Base-by-base conservation (phyloP, 768 basidiomycete species). In the Pilatotrama ljubarskyi region DNA sequence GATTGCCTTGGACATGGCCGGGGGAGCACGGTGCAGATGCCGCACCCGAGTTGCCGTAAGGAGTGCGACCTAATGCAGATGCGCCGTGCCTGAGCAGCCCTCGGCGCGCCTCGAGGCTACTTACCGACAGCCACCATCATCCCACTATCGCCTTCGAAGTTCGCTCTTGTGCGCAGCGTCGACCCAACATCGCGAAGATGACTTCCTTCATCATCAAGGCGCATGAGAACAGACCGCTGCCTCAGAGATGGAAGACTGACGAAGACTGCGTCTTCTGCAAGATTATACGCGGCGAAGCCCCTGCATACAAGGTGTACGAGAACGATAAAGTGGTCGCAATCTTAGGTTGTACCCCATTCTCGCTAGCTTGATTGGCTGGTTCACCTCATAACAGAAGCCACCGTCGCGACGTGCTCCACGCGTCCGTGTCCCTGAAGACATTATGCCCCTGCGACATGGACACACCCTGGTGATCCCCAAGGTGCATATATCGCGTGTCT, bases 391-490 rank as follows among this genome's bases (percentile, higher is more conserved):
- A 32, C 49, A 54, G 44, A 20, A 20, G 25, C 40, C 40, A 18
- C 48, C 35, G 40, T 20, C 42, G 43, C 11, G 3, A 35, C 25
- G 10, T 40, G 8, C 55, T 51, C 32, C 20, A 43, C n/a, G 6
- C 9, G 15, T 24, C 55, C 20, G 36, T 29, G 40, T 36, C 29
- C 43, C 20, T 36, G 43, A 44, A 88, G 88, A 90, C 72, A 88
- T 90, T 54, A 70, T 87, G 40, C 89, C 89, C 1, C 69, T 91
- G 37, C 74, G 89, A 44, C 76, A 71, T 26, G 88, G 89, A 2
- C 88, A 90, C 70, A 82, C 83, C 14, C 80, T 91, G 8, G 82
- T 90, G 17, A 81, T 91, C 67, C 88, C 88, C 14, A 90, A 89
- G 66, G 68, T 70, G 13, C 88, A 90, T 67, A 78, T 78, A 58